phyloP scores from a whole-genome alignment of 768 basidiomycete genomes.

The Kondoa malvinella region DNA sequence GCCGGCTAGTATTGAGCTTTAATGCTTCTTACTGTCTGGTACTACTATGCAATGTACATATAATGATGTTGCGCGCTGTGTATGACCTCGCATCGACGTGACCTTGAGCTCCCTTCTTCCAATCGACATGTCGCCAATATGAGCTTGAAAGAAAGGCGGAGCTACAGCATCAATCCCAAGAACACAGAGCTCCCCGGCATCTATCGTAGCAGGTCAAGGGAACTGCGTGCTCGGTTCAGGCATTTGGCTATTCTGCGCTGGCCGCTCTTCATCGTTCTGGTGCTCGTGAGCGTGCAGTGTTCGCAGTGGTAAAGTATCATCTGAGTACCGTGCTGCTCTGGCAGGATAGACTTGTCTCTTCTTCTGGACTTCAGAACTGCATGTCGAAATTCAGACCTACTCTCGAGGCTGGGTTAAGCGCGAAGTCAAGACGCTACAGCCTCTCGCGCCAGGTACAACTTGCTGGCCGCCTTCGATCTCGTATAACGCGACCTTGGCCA shows the following conservation, averaged over 20 bases:
- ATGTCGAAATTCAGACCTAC: slow-evolving; percentile 70
- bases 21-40: too few species aligned
- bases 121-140: too few species aligned
- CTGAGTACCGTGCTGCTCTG: background rate
- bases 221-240: background rate
- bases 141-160: too few species aligned
- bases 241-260: background rate
- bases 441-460: slow-evolving; percentile 58
- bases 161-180: background rate
- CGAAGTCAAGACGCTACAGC: slow-evolving; percentile 50
- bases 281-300: background rate
- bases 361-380: slow-evolving; percentile 42
- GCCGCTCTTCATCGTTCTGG: background rate
- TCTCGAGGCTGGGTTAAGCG: slow-evolving; percentile 52
- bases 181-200: background rate
- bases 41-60: too few species aligned
- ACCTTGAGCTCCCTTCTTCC: too few species aligned
- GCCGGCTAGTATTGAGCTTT: too few species aligned
- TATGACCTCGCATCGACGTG: too few species aligned
- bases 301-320: background rate
- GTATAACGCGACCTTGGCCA: slow-evolving; percentile 48
- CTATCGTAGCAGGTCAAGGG: background rate
- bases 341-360: slow-evolving; percentile 29
- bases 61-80: too few species aligned
- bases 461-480: slow-evolving; percentile 40